Evolutionary conservation across 768 basidiomycete genomes (phyloP).

Genomic region (Pisolithus albus): DNA sequence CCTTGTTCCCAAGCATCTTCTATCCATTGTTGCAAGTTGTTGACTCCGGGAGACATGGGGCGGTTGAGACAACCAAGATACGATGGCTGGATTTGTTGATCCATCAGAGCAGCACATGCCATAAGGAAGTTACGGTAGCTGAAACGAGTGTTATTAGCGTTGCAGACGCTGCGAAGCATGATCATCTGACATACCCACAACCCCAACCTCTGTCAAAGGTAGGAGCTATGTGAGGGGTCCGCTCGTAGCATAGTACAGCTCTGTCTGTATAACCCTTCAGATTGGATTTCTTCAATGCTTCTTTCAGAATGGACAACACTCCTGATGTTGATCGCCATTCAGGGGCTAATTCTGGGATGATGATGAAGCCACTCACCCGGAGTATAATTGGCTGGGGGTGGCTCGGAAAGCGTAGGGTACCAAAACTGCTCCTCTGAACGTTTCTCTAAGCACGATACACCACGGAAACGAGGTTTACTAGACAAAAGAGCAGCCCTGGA

Average conservation of each 20-base stretch:
- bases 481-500: not conserved
- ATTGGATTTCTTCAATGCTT: constrained; percentile 46
- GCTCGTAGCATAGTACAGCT: constrained; percentile 60
- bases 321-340: constrained; percentile 32
- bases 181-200: constrained; percentile 47
- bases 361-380: constrained; percentile 40
- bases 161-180: constrained; percentile 5
- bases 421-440: constrained; percentile 55
- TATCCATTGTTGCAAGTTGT: constrained; percentile 71
- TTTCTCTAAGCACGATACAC: constrained; percentile 4
- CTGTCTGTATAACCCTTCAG: constrained; percentile 41
- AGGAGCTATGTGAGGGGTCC: constrained; percentile 49
- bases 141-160: not conserved
- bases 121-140: constrained; percentile 85
- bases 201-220: constrained; percentile 69
- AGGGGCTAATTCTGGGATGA: constrained; percentile 8
- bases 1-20: constrained; percentile 77
- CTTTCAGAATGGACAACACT: constrained; percentile 56
- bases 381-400: constrained; percentile 52
- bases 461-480: not conserved
- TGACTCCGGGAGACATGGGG: constrained; percentile 58
- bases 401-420: constrained; percentile 39
- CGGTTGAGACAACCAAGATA: constrained; percentile 57
- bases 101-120: constrained; percentile 66
- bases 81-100: constrained; percentile 51